Evolutionary conservation across 2,329 filamentous ascomycete genomes (phyloP), one percentile per base, ranked within the genome.

Genomic region (Chaetomium globosum): DNA sequence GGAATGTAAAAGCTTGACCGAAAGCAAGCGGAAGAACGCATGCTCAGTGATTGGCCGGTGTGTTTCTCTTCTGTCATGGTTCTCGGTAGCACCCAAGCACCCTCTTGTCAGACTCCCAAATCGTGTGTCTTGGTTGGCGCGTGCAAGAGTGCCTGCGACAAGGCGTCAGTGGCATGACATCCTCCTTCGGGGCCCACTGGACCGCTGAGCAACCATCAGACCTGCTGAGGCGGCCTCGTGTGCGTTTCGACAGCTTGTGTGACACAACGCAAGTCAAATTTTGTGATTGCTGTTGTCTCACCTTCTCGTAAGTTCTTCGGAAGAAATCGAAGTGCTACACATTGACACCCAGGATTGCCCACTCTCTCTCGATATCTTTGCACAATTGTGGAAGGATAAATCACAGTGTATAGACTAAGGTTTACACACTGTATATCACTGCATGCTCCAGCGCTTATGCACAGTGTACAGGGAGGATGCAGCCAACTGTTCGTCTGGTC

Each of bases 221-320:
- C 59, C 64, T 60, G 56, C 55, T 66, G 61, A 60, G 61, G 54
- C 61, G 52, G 36, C 65, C 65, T 54, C 57, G 57, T 64, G 61
- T 49, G 36, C 39, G 28, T 58, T 59, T 63, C 57, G 58, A 4
- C 23, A 13, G 57, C 48, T 33, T n/a, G 43, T 61, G 65, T 62
- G 62, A 63, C 59, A 54, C 55, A 48, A 26, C 12, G 36, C 36
- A 39, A 10, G 2, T 5, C 31, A 36, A 23, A 23, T 1, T 13
- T 28, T 21, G 16, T 13, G 19, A 10, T n/a, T 26, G 10, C 19
- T 39, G 26, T 10, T 59, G 57, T 61, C 51, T 16, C 51, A 57
- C 54, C 31, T 43, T 43, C 4, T 39, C 13, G n/a, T 19, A 52
- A 21, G 26, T 12, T 1, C 6, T 46, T 57, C 55, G 21, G 16